Evolutionary conservation across 371 early-diverging fungal species (phyloP).

Genomic region (Quaeritorhiza haematococci): DNA sequence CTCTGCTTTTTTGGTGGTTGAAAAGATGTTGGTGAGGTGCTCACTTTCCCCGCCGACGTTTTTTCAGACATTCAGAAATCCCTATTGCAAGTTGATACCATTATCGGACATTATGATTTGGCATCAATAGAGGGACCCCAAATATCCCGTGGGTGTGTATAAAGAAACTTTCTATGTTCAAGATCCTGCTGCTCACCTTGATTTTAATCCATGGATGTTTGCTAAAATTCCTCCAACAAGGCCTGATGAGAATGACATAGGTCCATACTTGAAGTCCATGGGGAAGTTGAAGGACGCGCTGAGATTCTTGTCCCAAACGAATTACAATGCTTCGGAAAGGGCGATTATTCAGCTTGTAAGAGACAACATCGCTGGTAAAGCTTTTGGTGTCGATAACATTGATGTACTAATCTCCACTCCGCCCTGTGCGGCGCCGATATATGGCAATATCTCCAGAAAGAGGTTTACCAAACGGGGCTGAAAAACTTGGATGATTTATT

Average conservation of each 20-base stretch:
- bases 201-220: too few relatives aligned
- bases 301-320: slow-evolving; percentile 41
- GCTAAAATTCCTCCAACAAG: too few relatives aligned
- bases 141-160: slow-evolving; percentile 49
- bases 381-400: too few relatives aligned
- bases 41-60: slow-evolving; percentile 1
- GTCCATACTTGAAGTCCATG: slow-evolving; percentile 51
- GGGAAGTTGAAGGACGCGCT: slow-evolving; percentile 55
- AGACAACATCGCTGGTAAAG: too few relatives aligned
- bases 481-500: slow-evolving; percentile 22
- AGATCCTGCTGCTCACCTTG: neutral
- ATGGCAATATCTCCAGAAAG: slow-evolving; percentile 1
- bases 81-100: slow-evolving; percentile 62
- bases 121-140: slow-evolving; percentile 68
- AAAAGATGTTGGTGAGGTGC: neutral
- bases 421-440: too few relatives aligned
- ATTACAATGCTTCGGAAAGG: slow-evolving; percentile 43
- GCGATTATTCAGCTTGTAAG: slow-evolving; percentile 31
- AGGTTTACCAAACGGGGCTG: slow-evolving; percentile 21
- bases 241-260: slow-evolving; percentile 42
- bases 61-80: slow-evolving; percentile 65
- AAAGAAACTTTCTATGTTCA: neutral
- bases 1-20: neutral
- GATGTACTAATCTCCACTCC: too few relatives aligned
- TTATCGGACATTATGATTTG: slow-evolving; percentile 72